phyloP scores from a whole-genome alignment of 2,329 filamentous ascomycete species.

The Paracorniculantispora psalliotae region DNA sequence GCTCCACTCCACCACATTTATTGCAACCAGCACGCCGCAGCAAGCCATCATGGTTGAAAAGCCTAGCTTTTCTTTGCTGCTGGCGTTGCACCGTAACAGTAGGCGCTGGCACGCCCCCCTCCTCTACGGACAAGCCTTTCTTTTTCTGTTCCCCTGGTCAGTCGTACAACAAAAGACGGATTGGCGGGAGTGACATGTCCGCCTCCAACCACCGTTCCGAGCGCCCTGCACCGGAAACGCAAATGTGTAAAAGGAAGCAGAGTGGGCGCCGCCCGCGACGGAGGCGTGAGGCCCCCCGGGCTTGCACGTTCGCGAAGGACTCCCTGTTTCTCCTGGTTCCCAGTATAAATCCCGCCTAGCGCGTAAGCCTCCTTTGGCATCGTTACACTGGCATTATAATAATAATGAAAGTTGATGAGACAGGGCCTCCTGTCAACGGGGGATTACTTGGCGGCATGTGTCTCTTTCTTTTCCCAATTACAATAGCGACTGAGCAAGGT shows the following conservation, averaged over 20 bases:
- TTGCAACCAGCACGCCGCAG: background rate
- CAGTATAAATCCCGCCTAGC: no score
- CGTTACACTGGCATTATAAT: no score
- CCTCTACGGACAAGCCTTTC: background rate
- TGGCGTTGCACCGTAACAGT: background rate
- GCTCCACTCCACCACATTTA: constrained; percentile 1
- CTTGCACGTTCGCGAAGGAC: no score
- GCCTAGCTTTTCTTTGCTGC: background rate
- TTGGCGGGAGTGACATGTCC: background rate
- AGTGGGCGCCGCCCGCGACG: background rate
- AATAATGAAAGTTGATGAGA: no score
- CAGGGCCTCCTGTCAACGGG: background rate
- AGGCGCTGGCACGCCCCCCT: constrained; percentile 10
- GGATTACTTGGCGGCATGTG: background rate
- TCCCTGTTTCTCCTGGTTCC: no score
- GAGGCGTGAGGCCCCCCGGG: background rate
- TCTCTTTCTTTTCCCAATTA: no score
- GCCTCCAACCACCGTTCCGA: background rate
- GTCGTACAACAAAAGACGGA: background rate
- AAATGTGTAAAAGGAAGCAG: background rate
- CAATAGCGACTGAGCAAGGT: no score
- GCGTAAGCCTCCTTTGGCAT: no score
- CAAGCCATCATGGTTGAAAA: background rate
- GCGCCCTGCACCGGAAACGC: background rate
- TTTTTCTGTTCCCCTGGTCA: background rate